Evolutionary conservation across 2,329 filamentous ascomycete species (phyloP).

Genomic region (Hymenoscyphus linearis): DNA sequence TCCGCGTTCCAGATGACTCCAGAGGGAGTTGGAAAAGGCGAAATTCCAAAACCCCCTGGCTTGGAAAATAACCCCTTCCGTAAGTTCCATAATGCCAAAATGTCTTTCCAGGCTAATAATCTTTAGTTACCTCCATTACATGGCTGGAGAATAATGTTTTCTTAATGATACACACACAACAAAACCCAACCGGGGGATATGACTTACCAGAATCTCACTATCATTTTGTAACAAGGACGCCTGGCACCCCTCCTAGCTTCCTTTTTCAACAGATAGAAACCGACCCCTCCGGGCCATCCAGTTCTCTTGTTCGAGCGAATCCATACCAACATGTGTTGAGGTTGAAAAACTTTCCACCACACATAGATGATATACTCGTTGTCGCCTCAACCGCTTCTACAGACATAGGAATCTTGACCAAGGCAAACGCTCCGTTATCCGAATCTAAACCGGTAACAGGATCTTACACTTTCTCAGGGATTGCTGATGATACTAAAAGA

Average conservation of each 20-base stretch:
- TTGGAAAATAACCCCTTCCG: slow-evolving; percentile 60
- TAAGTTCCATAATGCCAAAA: slow-evolving; percentile 38
- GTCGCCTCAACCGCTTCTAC: slow-evolving; percentile 74
- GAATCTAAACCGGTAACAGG: slow-evolving; percentile 55
- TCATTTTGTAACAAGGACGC: slow-evolving; percentile 69
- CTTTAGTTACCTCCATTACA: slow-evolving; percentile 66
- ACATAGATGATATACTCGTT: slow-evolving; percentile 75
- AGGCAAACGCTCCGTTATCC: slow-evolving; percentile 63
- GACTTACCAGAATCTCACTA: slow-evolving; percentile 61
- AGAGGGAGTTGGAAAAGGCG: slow-evolving; percentile 68
- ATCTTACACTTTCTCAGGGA: slow-evolving; percentile 68
- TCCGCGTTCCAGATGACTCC: slow-evolving; percentile 78
- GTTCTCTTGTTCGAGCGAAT: slow-evolving; percentile 50
- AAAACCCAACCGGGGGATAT: slow-evolving; percentile 46
- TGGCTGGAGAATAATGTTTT: slow-evolving; percentile 91
- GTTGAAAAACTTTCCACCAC: slow-evolving; percentile 73
- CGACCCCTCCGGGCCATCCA: slow-evolving; percentile 72
- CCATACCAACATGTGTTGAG: slow-evolving; percentile 76
- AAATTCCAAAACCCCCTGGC: slow-evolving; percentile 71
- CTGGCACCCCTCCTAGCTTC: slow-evolving; percentile 46
- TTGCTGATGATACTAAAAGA: slow-evolving; percentile 67
- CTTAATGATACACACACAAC: slow-evolving; percentile 70
- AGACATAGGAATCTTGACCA: slow-evolving; percentile 73
- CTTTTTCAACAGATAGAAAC: slow-evolving; percentile 64
- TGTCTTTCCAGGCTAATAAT: slow-evolving; percentile 15